Evolutionary conservation across 306 rosid species (phyloP), one percentile per base, ranked within the genome.

Genomic region (Cucurbita pepo): DNA sequence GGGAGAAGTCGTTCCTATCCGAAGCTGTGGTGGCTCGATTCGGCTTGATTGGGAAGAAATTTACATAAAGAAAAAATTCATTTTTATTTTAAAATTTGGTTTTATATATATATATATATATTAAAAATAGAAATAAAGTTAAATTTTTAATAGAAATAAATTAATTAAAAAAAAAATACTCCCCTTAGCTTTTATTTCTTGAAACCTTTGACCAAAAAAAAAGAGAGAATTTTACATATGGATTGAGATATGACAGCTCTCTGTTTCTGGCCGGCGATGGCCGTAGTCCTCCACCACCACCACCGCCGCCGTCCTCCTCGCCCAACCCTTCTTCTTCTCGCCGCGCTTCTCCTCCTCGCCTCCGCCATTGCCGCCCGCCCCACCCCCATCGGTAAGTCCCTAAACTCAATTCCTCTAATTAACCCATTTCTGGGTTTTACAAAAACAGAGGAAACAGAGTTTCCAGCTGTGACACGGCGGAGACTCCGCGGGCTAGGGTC

Each of bases 401-500:
- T 30, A 2, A 30, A 30, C 55, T 19, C 19, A 21, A 66, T 45
- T 47, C 34, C 9, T 63, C 51, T 5, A 40, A 7, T 56, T 5
- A 40, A 18, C 52, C 16, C 71, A 18, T 10, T 43, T 64, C 19
- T 44, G 10, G 9, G 25, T 37, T 62, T 62, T 7, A 54, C 7
- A 53, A 52, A 45, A 43, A 66, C 70, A 63, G 72, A 61, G 47
- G 48, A 60, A 51, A 1, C 69, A 9, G 81, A 83, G 63, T 55
- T 30, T 34, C 71, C 73, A 62, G 8, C 50, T 21, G 50, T 25
- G 64, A 64, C 25, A 10, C 74, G 83, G 81, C 85, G 85, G 86
- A 76, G 83, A 50, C 74, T 79, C 65, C 50, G 70, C 0, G 92
- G 89, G 0, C 89, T 88, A 1, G 98, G 98, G 40, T 93, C 98